Percentiles rank a stretch among this genome's conserved stretches.
Evolutionary conservation across 192 early-diverging fungal genomes (phyloP).

Genomic region (Pecoramyces ruminantium): DNA sequence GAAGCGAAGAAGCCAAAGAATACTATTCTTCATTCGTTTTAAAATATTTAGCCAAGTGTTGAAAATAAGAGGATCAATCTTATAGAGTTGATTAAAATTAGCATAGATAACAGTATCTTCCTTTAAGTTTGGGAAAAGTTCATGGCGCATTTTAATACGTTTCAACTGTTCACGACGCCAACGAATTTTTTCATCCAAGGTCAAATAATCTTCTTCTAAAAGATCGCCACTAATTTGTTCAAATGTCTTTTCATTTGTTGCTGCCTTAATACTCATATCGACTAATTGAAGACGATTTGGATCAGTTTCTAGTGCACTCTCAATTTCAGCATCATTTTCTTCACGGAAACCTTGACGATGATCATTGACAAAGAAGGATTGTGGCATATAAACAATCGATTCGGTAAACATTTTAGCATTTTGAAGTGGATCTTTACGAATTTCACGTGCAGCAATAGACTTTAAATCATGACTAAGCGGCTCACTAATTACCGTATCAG

Average conservation of each 20-base stretch:
- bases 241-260: not conserved
- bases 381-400: slow-evolving; percentile 79
- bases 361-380: slow-evolving; percentile 88
- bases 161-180: slow-evolving; percentile 68
- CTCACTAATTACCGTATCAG: slow-evolving; percentile 15
- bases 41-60: slow-evolving; percentile 71
- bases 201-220: slow-evolving; percentile 7
- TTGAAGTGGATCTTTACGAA: slow-evolving; percentile 28
- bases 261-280: not conserved
- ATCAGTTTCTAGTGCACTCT: slow-evolving; percentile 5
- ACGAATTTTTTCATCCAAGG: slow-evolving; percentile 2
- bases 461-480: slow-evolving; percentile 7
- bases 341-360: slow-evolving; percentile 82
- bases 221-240: slow-evolving; percentile 7
- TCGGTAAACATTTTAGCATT: slow-evolving; percentile 53
- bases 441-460: slow-evolving; percentile 9
- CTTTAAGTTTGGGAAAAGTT: slow-evolving; percentile 62
- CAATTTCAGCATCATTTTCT: slow-evolving; percentile 31
- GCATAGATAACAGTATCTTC: slow-evolving; percentile 84
- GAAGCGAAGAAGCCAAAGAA: slow-evolving; percentile 83
- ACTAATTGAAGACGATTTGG: not conserved
- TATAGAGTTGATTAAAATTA: slow-evolving; percentile 94
- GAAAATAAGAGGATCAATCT: slow-evolving; percentile 82
- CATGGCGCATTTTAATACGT: slow-evolving; percentile 67
- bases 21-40: slow-evolving; percentile 56